Conservation (phyloP, 2,329 filamentous ascomycete genomes). For the Diplodia corticola region DNA sequence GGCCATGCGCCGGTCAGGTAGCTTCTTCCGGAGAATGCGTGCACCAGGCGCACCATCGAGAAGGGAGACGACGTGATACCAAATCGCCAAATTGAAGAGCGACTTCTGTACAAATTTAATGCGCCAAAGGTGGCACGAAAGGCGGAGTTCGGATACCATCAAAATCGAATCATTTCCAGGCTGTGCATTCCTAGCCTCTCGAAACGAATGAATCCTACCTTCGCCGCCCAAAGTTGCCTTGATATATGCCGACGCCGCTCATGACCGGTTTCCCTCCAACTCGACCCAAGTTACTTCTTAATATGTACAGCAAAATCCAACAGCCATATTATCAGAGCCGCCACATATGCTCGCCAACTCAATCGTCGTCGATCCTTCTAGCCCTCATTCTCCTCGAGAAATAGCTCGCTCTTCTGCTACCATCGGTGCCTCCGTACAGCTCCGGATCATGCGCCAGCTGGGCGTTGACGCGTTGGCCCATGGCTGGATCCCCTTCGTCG, state of each 20-base stretch:
- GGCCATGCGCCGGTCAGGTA: neutral
- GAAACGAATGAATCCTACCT: slow-evolving; percentile 3
- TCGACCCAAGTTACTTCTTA: neutral
- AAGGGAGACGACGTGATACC: slow-evolving; percentile 13
- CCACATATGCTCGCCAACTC: neutral
- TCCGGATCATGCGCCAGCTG: slow-evolving; percentile 40
- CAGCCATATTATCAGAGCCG: too few species aligned
- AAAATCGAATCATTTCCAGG: slow-evolving; percentile 13
- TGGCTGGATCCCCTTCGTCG: slow-evolving; percentile 51
- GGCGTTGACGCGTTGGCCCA: slow-evolving; percentile 40
- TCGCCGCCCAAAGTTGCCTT: neutral
- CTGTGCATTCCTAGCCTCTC: neutral
- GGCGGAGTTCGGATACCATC: slow-evolving; percentile 20
- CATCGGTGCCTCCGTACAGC: slow-evolving; percentile 31
- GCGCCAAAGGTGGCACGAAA: slow-evolving; percentile 15
- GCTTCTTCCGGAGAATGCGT: neutral
- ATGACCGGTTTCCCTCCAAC: neutral
- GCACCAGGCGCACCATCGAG: neutral
- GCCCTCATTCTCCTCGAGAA: slow-evolving; percentile 13
- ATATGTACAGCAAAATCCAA: slow-evolving; percentile 9
- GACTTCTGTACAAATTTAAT: slow-evolving; percentile 21
- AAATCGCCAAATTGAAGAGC: slow-evolving; percentile 2
- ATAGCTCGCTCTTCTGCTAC: slow-evolving; percentile 6
- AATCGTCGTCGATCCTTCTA: slow-evolving; percentile 9
- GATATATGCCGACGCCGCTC: slow-evolving; percentile 7